Conservation (phyloP, 169 alveolate species). For the Cryptosporidium andersoni region DNA sequence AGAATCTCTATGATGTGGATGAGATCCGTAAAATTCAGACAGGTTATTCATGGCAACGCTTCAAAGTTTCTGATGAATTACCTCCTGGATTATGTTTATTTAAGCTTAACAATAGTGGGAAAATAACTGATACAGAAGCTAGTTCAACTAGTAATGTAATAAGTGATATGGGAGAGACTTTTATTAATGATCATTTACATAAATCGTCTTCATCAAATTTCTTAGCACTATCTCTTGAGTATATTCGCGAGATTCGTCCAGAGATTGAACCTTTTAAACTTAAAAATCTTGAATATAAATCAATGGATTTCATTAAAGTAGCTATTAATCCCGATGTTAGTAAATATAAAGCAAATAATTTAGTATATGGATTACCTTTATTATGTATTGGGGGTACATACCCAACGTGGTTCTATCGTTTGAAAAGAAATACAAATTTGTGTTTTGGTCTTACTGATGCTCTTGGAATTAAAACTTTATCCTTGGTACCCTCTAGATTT, state of each 20-base stretch:
- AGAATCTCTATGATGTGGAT: constrained; percentile 32
- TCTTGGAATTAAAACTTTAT: neutral
- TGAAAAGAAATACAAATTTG: neutral
- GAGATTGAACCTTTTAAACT: constrained; percentile 33
- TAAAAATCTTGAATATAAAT: constrained; percentile 18
- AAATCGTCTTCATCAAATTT: neutral
- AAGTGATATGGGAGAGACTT: neutral
- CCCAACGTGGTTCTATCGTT: constrained; percentile 43
- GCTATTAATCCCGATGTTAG: constrained; percentile 38
- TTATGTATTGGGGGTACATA: constrained; percentile 22
- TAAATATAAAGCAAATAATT: constrained; percentile 31
- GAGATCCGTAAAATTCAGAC: constrained; percentile 39
- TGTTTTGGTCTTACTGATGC: neutral
- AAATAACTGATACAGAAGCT: neutral
- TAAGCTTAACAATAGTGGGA: neutral
- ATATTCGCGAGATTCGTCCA: constrained; percentile 39
- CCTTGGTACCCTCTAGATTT: constrained; percentile 43
- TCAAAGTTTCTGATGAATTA: constrained; percentile 25
- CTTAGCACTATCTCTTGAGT: constrained; percentile 20
- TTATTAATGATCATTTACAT: neutral
- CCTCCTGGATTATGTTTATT: constrained; percentile 21
- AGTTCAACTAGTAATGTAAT: neutral
- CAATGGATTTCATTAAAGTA: constrained; percentile 30
- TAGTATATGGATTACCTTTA: constrained; percentile 39
- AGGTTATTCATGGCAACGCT: constrained; percentile 19